Evolutionary conservation across 352 stramenopile species (phyloP).

Genomic region (Phytophthora citrophthora): DNA sequence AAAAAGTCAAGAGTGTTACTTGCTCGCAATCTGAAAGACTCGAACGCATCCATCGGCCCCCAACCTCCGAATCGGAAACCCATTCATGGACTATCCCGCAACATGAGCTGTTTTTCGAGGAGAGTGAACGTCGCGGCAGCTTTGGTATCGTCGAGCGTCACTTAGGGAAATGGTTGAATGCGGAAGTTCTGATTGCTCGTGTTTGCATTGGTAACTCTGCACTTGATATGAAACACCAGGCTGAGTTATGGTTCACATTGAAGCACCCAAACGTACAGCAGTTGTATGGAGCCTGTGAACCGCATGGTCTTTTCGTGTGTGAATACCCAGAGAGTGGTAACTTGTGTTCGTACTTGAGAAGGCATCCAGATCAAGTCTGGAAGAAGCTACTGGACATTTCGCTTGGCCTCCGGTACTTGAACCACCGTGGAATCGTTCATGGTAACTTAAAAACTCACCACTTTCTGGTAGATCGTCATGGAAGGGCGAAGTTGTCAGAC

Average conservation of each 20-base stretch:
- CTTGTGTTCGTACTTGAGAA: neutral
- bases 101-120: too few relatives aligned
- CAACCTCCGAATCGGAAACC: too few relatives aligned
- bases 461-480: neutral
- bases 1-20: too few relatives aligned
- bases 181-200: too few relatives aligned
- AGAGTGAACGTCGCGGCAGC: too few relatives aligned
- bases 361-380: neutral
- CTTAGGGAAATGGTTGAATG: too few relatives aligned
- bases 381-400: neutral
- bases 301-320: neutral
- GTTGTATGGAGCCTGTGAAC: neutral
- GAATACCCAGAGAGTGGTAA: neutral
- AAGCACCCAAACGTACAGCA: neutral
- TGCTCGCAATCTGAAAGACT: too few relatives aligned
- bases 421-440: neutral
- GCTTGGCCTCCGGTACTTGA: neutral
- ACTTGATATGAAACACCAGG: too few relatives aligned
- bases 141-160: too few relatives aligned
- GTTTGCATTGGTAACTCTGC: too few relatives aligned
- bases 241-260: neutral
- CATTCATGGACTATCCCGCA: too few relatives aligned
- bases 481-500: neutral
- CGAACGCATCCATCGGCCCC: too few relatives aligned
- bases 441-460: neutral